Evolutionary conservation across 306 rosid genomes (phyloP), one percentile per base, ranked within the genome.

Genomic region (Geum urbanum): DNA sequence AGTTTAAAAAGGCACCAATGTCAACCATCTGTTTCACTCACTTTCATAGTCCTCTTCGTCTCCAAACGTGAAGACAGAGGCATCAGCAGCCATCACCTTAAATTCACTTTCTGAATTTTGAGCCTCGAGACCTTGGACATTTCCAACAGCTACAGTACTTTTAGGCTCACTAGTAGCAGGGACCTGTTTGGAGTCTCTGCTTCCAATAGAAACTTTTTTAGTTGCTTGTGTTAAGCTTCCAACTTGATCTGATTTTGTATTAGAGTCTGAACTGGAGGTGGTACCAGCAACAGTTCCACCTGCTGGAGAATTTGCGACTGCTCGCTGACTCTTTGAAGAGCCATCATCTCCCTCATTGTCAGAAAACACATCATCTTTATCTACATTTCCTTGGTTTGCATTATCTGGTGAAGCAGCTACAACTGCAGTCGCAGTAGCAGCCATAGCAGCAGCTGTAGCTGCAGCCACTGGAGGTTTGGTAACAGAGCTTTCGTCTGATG

Each of bases 21-120:
- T 64, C 48, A 41, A 51, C 66, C 51, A 43, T 55, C 70, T 24
- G 54, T 56, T 78, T 84, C 80, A 90, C 77, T 91, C 99, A 69
- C 96, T 95, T 79, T 91, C 97, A 5, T 84, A 91, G 81, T 95
- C 99, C 69, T 95, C 99, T 0, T 94, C 99, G 35, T 95, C 97
- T 56, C 99, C 99, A 27, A 95, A 95, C 8, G 97, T 78, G 70
- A 95, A 91, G 19, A 95, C 99, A 20, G 99, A 95, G 44, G 99
- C 91, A 89, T 95, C 99, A 32, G 99, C 99, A 9, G 97, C 99
- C 97, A 95, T 91, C 69, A 95, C 97, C 94, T 95, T 95, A 57
- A 91, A 95, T 69, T 95, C 99, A 72, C 99, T 95, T 69, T 86
- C 92, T 1, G 92, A 52, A 76, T 83, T 79, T 54, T 89, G 78